A percentile compares a stretch with the other conserved stretches of the same genome.
Evolutionary conservation across 768 basidiomycete species (phyloP).

Genomic region (Trametes sanguinea): DNA sequence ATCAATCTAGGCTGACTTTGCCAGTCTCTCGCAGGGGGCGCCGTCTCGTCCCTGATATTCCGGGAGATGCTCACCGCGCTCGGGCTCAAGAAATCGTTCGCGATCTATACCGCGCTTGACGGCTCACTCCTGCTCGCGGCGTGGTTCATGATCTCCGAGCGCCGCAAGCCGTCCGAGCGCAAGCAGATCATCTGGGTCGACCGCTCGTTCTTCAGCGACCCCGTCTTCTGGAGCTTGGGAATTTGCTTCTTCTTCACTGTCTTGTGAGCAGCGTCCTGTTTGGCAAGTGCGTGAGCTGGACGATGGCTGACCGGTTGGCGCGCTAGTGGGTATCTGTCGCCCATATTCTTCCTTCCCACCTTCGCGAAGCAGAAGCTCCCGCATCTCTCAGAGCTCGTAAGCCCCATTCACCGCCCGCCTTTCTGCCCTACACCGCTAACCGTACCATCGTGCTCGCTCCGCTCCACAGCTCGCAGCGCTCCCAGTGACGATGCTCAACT

Average conservation of each 20-base stretch:
- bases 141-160: constrained; percentile 26
- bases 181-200: constrained; percentile 26
- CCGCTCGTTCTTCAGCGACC: constrained; percentile 26
- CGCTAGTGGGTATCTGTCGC: constrained; percentile 23
- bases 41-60: constrained; percentile 27
- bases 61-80: constrained; percentile 21
- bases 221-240: constrained; percentile 38
- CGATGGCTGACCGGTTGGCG: neutral
- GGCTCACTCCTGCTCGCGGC: constrained; percentile 20
- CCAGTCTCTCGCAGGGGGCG: constrained; percentile 23
- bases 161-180: constrained; percentile 14
- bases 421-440: neutral
- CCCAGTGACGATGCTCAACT: constrained; percentile 26
- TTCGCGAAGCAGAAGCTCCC: constrained; percentile 24
- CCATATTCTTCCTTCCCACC: constrained; percentile 26
- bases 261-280: constrained; percentile 12
- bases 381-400: constrained; percentile 18
- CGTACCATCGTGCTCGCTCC: neutral
- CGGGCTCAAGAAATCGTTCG: constrained; percentile 25
- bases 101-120: constrained; percentile 26
- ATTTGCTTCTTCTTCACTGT: constrained; percentile 34
- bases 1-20: neutral
- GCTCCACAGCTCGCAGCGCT: constrained; percentile 17
- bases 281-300: too few species aligned
- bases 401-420: neutral